Percentiles rank a stretch among this genome's conserved stretches.
phyloP scores from a whole-genome alignment of 1,284 basidiomycete species.

The Chondrostereum purpureum region DNA sequence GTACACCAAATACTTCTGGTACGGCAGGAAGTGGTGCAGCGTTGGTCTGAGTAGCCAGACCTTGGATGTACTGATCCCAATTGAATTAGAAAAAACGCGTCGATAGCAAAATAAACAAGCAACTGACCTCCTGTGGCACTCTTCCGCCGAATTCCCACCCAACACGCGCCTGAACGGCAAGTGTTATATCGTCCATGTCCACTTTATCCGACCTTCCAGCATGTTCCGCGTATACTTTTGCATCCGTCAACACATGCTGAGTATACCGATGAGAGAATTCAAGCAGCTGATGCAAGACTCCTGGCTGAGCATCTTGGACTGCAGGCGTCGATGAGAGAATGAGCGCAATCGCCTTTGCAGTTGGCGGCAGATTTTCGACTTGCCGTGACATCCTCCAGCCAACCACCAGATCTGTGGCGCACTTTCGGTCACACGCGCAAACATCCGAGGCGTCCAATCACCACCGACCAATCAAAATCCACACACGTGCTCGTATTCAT shows the following conservation, averaged over 20 bases:
- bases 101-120: conserved; percentile 19
- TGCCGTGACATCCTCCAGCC: conserved; percentile 55
- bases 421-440: too few relatives aligned
- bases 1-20: conserved; percentile 92
- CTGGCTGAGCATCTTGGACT: conserved; percentile 89
- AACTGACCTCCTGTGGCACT: conserved; percentile 87
- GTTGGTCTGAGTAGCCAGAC: conserved; percentile 88
- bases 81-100: conserved; percentile 3
- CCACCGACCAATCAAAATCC: too few relatives aligned
- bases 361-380: conserved; percentile 74
- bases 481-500: too few relatives aligned
- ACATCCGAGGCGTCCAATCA: too few relatives aligned
- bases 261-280: conserved; percentile 97
- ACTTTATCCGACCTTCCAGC: conserved; percentile 75
- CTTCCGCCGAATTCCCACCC: conserved; percentile 93
- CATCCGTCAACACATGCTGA: conserved; percentile 84
- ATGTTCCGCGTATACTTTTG: conserved; percentile 91
- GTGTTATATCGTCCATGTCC: conserved; percentile 85
- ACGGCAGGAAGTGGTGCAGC: conserved; percentile 84
- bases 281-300: conserved; percentile 89
- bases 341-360: conserved; percentile 88
- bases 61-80: conserved; percentile 69
- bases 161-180: conserved; percentile 90
- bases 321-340: conserved; percentile 90
- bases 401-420: too few relatives aligned